Percentiles rank a stretch among this genome's conserved stretches.
phyloP scores from a whole-genome alignment of 164 flowering plant genomes.

The Piper longum region DNA sequence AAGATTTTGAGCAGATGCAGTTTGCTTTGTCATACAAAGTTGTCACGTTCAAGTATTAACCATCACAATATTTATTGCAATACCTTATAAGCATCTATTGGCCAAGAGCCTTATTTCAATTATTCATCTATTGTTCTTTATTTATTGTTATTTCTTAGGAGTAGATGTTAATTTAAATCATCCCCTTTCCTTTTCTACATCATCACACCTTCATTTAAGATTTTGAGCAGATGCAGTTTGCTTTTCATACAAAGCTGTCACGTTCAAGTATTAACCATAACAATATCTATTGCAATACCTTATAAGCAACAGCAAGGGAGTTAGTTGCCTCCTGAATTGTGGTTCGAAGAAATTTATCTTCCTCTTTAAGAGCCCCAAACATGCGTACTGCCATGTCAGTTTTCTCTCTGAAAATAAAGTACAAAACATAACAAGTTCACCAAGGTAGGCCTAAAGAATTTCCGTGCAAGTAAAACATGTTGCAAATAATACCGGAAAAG shows the following conservation, averaged over 20 bases:
- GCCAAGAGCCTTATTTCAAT: too few species aligned
- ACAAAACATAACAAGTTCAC: neutral
- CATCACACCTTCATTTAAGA: neutral
- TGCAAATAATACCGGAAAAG: slow-evolving; percentile 54
- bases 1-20: neutral
- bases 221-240: too few species aligned
- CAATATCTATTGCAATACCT: slow-evolving; percentile 25
- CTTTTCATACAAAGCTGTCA: neutral
- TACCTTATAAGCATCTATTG: slow-evolving; percentile 95
- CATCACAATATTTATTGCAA: neutral
- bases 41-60: neutral
- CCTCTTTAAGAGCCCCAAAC: slow-evolving; percentile 74
- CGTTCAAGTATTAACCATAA: neutral
- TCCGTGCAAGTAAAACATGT: neutral
- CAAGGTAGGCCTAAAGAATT: neutral
- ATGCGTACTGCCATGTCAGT: slow-evolving; percentile 85
- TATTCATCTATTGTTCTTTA: too few species aligned
- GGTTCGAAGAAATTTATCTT: slow-evolving; percentile 53
- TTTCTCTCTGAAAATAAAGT: slow-evolving; percentile 39
- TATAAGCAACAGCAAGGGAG: slow-evolving; percentile 72
- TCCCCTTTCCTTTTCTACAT: neutral
- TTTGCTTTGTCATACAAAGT: too few species aligned
- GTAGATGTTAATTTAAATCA: too few species aligned
- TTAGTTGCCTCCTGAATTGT: slow-evolving; percentile 73
- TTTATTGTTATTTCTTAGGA: too few species aligned